Percentiles rank a stretch among this genome's conserved stretches.
These are phyloP conservation scores for Chiua virens DNA, from an alignment of 768 basidiomycete species.

Conservation along the genomic window DNA sequence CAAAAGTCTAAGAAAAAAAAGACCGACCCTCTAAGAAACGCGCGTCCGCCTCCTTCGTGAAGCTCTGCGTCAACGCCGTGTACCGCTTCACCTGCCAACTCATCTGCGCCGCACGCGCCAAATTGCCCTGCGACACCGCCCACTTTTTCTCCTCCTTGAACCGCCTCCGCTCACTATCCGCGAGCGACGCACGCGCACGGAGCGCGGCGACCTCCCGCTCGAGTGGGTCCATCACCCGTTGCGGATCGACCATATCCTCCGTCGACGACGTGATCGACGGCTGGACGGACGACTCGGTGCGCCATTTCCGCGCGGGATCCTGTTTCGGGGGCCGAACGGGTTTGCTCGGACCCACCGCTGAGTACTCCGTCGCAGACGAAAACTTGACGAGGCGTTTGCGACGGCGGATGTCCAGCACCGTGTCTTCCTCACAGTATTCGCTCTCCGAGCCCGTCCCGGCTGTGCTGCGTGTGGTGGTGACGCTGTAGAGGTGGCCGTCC, in stretches of 20 bases:
- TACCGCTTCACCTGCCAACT: slow-evolving; percentile 84
- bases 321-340: slow-evolving; percentile 28
- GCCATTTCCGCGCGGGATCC: slow-evolving; percentile 32
- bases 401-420: slow-evolving; percentile 21
- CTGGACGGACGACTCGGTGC: slow-evolving; percentile 33
- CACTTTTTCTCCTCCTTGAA: slow-evolving; percentile 87
- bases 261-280: slow-evolving; percentile 69
- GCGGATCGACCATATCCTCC: slow-evolving; percentile 63
- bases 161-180: slow-evolving; percentile 79
- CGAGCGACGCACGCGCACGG: slow-evolving; percentile 73
- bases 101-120: slow-evolving; percentile 73
- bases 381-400: slow-evolving; percentile 50
- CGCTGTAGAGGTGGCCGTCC: slow-evolving; percentile 37
- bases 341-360: slow-evolving; percentile 17
- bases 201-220: slow-evolving; percentile 77
- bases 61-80: slow-evolving; percentile 76
- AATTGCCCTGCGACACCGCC: slow-evolving; percentile 78
- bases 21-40: slow-evolving; percentile 61
- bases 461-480: slow-evolving; percentile 7
- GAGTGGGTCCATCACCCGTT: slow-evolving; percentile 56
- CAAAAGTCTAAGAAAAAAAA: background rate
- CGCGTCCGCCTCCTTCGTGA: slow-evolving; percentile 73
- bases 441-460: slow-evolving; percentile 20
- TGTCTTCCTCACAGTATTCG: slow-evolving; percentile 3
- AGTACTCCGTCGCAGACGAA: slow-evolving; percentile 38